These are phyloP conservation scores for Ricinus communis DNA, from an alignment of 345 rosid species.

Conservation along the genomic window DNA sequence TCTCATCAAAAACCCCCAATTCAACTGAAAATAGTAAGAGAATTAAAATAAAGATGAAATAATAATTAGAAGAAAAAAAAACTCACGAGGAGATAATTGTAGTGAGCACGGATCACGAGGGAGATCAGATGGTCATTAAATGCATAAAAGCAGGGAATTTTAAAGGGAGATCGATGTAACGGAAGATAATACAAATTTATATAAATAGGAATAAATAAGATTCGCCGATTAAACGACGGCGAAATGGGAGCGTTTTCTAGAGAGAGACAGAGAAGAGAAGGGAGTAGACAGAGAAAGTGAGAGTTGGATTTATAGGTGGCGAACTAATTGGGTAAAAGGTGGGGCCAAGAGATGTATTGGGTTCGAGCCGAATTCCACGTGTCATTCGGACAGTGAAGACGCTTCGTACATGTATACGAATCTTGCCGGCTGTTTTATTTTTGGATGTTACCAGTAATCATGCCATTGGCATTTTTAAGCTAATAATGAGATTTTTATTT, in stretches of 20 bases:
- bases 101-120: conserved; percentile 33
- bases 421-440: conserved; percentile 13
- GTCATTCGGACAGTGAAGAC: neutral
- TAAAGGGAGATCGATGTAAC: conserved; percentile 15
- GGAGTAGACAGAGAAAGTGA: neutral
- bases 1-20: conserved; percentile 18
- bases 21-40: conserved; percentile 7
- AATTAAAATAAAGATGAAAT: too few species aligned
- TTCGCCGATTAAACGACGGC: conserved; percentile 44
- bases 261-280: conserved; percentile 5
- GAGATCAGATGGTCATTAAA: conserved; percentile 54
- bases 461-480: too few species aligned
- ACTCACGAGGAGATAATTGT: neutral
- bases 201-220: conserved; percentile 17
- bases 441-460: too few species aligned
- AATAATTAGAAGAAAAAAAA: neutral
- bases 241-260: conserved; percentile 13
- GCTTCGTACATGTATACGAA: neutral
- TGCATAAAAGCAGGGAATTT: conserved; percentile 15
- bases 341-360: conserved; percentile 25
- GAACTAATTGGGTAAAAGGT: neutral
- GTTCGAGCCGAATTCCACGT: conserved; percentile 7
- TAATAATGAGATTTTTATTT: too few species aligned
- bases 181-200: conserved; percentile 6
- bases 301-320: neutral